These are phyloP conservation scores for Pichia kluyveri DNA, from an alignment of 805 yeast genomes.

Conservation along the genomic window DNA sequence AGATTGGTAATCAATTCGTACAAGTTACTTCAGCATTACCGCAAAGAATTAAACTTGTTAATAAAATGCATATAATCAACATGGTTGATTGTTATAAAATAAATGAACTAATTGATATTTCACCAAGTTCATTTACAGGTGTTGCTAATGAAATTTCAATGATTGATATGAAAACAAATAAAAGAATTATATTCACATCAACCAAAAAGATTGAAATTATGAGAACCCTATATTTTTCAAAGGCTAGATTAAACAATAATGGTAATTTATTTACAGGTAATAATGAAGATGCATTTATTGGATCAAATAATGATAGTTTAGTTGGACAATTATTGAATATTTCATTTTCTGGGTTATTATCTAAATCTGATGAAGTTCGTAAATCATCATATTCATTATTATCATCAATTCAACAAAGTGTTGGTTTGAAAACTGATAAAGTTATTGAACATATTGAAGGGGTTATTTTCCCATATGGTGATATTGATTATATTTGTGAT, in stretches of 20 bases:
- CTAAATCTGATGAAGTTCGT: conserved; percentile 48
- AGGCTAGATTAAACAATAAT: conserved; percentile 33
- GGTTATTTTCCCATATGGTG: conserved; percentile 60
- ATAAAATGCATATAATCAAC: conserved; percentile 27
- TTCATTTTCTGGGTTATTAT: conserved; percentile 59
- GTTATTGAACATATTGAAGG: conserved; percentile 46
- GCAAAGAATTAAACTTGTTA: conserved; percentile 29
- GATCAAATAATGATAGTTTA: conserved; percentile 20
- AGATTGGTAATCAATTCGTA: conserved; percentile 60
- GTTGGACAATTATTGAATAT: conserved; percentile 58
- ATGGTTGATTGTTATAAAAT: conserved; percentile 37
- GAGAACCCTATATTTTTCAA: conserved; percentile 59
- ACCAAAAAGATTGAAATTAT: conserved; percentile 55
- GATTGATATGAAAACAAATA: conserved; percentile 25
- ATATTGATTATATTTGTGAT: conserved; percentile 48
- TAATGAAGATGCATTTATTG: conserved; percentile 26
- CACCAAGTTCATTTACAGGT: conserved; percentile 34
- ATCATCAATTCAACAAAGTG: conserved; percentile 51
- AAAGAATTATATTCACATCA: conserved; percentile 34
- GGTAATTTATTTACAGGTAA: not conserved
- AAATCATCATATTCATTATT: conserved; percentile 54
- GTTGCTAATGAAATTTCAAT: conserved; percentile 44
- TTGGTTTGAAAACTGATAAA: conserved; percentile 51
- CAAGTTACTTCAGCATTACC: conserved; percentile 45
- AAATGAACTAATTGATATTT: conserved; percentile 31